Evolutionary conservation across 169 alveolate genomes (phyloP).

Genomic region (Toxoplasma gondii): DNA sequence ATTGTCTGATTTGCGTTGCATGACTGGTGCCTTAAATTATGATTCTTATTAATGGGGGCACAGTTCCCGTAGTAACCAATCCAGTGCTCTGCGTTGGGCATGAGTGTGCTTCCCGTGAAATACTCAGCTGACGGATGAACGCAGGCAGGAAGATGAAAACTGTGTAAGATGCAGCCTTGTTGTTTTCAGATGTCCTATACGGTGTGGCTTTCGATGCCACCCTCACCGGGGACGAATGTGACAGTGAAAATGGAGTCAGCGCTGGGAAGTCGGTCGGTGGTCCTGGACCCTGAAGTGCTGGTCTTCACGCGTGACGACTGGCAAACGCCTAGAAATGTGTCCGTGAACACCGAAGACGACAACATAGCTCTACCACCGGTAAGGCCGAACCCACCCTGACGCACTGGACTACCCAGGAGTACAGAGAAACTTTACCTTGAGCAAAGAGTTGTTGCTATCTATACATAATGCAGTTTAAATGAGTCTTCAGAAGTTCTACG

Average conservation of each 20-base stretch:
- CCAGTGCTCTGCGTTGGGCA: background rate
- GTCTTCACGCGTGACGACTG: background rate
- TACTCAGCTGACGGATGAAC: background rate
- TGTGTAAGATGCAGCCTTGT: background rate
- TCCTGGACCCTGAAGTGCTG: background rate
- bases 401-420: background rate
- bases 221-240: background rate
- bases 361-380: background rate
- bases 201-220: background rate
- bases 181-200: background rate
- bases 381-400: background rate
- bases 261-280: background rate
- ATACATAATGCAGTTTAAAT: no score
- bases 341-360: background rate
- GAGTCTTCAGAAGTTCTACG: no score
- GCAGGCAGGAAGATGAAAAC: background rate
- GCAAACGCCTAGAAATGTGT: background rate
- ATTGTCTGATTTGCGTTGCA: no score
- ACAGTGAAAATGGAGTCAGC: background rate
- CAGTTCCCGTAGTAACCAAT: background rate
- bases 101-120: background rate
- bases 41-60: background rate
- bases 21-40: background rate
- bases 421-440: background rate
- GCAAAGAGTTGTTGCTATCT: no score